Evolutionary conservation across 768 basidiomycete species (phyloP).

Genomic region (Tulasnella sp.): DNA sequence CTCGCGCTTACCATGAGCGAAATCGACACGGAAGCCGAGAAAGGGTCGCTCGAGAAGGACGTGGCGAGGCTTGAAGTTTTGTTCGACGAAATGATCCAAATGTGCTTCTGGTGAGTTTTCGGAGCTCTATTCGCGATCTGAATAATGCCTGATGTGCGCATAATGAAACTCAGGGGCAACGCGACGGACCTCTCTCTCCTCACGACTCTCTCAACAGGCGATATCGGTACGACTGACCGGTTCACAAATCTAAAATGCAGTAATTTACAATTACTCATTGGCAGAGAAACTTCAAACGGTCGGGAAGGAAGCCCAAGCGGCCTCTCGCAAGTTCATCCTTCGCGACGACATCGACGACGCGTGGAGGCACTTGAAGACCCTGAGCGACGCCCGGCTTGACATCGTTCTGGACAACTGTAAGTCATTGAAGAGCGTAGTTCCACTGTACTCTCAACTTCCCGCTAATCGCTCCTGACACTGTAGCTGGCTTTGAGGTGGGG

Average conservation of each 20-base stretch:
- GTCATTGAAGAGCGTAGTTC: too few species aligned
- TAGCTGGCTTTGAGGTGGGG: too few species aligned
- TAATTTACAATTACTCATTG: too few species aligned
- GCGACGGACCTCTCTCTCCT: slow-evolving; percentile 90
- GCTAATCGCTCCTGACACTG: too few species aligned
- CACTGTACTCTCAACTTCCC: too few species aligned
- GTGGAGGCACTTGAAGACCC: slow-evolving; percentile 57
- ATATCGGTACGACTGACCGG: slow-evolving; percentile 53
- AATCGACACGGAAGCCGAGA: slow-evolving; percentile 40
- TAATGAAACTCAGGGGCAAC: slow-evolving; percentile 57
- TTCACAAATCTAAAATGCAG: too few species aligned
- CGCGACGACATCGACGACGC: slow-evolving; percentile 65
- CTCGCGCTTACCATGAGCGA: slow-evolving; percentile 64
- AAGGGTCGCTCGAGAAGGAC: slow-evolving; percentile 29
- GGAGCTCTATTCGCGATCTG: background rate
- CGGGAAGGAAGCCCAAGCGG: slow-evolving; percentile 66
- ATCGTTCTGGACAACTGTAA: slow-evolving; percentile 86
- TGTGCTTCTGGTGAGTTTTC: slow-evolving; percentile 61
- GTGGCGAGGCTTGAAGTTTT: slow-evolving; percentile 46
- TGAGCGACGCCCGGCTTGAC: slow-evolving; percentile 52
- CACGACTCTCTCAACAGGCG: slow-evolving; percentile 69
- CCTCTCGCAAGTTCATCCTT: slow-evolving; percentile 68
- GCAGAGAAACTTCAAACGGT: slow-evolving; percentile 56
- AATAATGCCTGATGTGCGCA: background rate
- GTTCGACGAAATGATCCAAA: slow-evolving; percentile 79